Evolutionary conservation across 1,284 basidiomycete species (phyloP), one percentile per base, ranked within the genome.

Genomic region (Jaminaea rosea): DNA sequence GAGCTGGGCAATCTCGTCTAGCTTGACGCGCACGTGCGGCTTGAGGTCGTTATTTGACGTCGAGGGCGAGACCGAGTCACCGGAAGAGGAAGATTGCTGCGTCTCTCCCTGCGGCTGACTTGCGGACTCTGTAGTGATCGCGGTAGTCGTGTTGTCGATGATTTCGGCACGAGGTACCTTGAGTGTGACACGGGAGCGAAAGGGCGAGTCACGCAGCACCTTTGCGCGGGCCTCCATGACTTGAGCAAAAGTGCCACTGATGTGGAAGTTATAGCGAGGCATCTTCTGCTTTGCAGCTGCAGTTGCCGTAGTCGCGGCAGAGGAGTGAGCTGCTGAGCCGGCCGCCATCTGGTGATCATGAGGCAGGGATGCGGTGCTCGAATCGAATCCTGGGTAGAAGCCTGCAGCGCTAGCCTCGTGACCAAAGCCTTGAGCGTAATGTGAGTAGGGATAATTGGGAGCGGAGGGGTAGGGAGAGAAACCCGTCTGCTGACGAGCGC

Each of bases 101-200:
- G n/a, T n/a, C n/a, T n/a, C n/a, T n/a, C n/a, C n/a, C n/a, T 19
- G 41, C 19, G 15, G 7, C 6, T 41, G 39, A n/a, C n/a, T n/a
- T n/a, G n/a, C n/a, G n/a, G n/a, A n/a, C n/a, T n/a, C n/a, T n/a
- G n/a, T n/a, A n/a, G 32, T 13, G 4, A 23, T n/a, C 2, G 47
- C n/a, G 28, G 27, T 9, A 29, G 50, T 36, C 10, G 27, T 5
- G 6, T 53, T 32, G 8, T 64, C 66, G 26, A 97, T 82, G 54
- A 97, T 86, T 72, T 97, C 92, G 27, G 87, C 87, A 60, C 91
- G 85, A 23, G 88, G 82, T 29, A 94, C 88, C 73, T 87, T 88
- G 78, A 97, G 87, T 49, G 84, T 80, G 26, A 85, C 81, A 52
- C 86, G 86, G 60, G 86, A 85, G 78, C 86, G 83, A 63, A 90